Evolutionary conservation across 2,329 filamentous ascomycete species (phyloP), one percentile per base, ranked within the genome.

Genomic region (Colletotrichum gigasporum): DNA sequence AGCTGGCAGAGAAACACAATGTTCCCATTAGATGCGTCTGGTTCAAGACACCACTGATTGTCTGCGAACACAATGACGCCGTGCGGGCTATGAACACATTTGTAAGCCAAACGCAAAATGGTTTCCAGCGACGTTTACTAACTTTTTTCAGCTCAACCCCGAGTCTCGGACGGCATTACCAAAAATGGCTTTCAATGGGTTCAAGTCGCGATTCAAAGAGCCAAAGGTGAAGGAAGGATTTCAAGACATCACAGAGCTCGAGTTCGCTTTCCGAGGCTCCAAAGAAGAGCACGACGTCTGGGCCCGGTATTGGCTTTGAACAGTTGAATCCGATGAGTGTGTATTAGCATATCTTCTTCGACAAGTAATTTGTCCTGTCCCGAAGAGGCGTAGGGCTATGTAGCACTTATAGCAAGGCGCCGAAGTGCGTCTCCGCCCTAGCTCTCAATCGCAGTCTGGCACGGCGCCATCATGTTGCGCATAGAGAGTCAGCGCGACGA

Each of bases 1-100:
- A 87, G 24, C 78, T 98, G 28, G 94, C 94, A 16, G 85, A 84
- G 68, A 90, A 90, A 71, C 80, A 88, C 71, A 81, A 86, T 4
- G 83, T 96, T 2, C 90, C 92, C 2, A 91, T 97, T 70, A 91
- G 95, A 47, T 97, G 95, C 73, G 83, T 98, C 9, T 91, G 91
- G 77, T 96, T 99, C 80, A 91, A 90, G 53, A 91, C 93, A 11
- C 83, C 89, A 1, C 76, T 88, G 24, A 83, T 86, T 42, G 75
- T 97, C 8, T 89, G 87, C 69, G 89, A 94, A 74, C 96, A 99
- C 79, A 99, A 99, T 73, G 92, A 97, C 73, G 87, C 87, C 1
- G 92, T 97, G 50, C 87, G 96, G 65, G 88, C 93, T 2, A 80
- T 94, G 71, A 90, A 89, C 70, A 75, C 76, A 52, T 41, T 68